A percentile compares a stretch with the other conserved stretches of the same genome.
phyloP scores from a whole-genome alignment of 345 rosid genomes.

The Turnera subulata region DNA sequence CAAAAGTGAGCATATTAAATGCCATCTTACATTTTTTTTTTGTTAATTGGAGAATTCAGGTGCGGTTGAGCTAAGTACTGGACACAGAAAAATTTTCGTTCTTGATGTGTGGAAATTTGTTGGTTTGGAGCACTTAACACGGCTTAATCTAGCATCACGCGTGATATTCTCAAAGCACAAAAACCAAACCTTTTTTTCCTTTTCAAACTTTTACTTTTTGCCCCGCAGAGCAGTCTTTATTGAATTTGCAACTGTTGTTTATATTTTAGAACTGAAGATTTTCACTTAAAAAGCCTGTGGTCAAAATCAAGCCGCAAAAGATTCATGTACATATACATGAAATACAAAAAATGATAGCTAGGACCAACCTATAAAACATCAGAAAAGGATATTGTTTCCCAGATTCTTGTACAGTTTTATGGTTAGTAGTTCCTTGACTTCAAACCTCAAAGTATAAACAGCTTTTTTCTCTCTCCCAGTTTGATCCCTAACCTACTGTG shows the following conservation, averaged over 20 bases:
- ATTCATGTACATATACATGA: too few species aligned
- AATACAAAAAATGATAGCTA: not conserved
- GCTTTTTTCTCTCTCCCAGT: not conserved
- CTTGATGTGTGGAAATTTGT: not conserved
- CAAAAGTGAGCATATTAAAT: too few species aligned
- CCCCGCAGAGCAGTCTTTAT: slow-evolving; percentile 25
- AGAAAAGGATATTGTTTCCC: not conserved
- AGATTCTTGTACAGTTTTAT: not conserved
- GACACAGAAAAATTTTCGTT: not conserved
- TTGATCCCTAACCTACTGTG: not conserved
- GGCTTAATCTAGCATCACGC: not conserved
- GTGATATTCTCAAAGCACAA: not conserved
- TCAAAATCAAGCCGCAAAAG: not conserved
- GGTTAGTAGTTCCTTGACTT: not conserved
- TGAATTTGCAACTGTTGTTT: slow-evolving; percentile 5
- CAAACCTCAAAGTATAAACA: not conserved
- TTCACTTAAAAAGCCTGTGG: slow-evolving; percentile 6
- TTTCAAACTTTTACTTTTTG: slow-evolving; percentile 18
- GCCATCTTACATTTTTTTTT: not conserved
- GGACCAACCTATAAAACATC: not conserved
- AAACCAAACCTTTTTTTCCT: not conserved
- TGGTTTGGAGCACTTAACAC: not conserved
- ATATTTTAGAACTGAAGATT: not conserved
- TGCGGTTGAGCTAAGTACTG: not conserved
- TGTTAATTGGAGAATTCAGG: not conserved